Conservation (phyloP, 1,139 yeast genomes). For the Sugiyamaella japonica region DNA sequence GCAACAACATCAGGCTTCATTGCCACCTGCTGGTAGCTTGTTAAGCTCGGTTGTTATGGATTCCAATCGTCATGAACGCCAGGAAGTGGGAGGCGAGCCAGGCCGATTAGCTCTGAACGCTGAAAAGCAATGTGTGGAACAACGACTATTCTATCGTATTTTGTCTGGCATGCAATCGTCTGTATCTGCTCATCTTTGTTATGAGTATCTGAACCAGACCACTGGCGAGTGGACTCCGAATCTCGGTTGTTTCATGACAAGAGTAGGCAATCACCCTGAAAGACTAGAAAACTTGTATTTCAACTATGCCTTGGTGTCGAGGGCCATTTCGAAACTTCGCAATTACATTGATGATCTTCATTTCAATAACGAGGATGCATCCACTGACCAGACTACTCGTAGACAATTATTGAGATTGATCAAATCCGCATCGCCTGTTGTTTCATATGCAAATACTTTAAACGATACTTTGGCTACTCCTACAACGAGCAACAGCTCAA, state of each 20-base stretch:
- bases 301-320: constrained; percentile 84
- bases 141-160: constrained; percentile 81
- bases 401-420: constrained; percentile 42
- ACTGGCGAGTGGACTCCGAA: constrained; percentile 85
- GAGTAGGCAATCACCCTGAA: constrained; percentile 89
- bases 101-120: constrained; percentile 38
- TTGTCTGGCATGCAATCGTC: constrained; percentile 96
- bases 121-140: constrained; percentile 70
- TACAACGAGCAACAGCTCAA: constrained; percentile 28
- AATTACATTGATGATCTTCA: constrained; percentile 51
- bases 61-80: constrained; percentile 29
- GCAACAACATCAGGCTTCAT: neutral
- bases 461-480: constrained; percentile 46
- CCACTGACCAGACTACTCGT: constrained; percentile 52
- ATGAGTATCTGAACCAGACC: constrained; percentile 73
- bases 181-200: constrained; percentile 88
- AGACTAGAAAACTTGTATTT: constrained; percentile 86
- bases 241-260: constrained; percentile 74
- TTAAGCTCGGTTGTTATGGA: constrained; percentile 31
- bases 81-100: constrained; percentile 37
- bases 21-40: constrained; percentile 24
- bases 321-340: constrained; percentile 69
- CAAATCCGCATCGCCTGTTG: constrained; percentile 42
- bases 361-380: constrained; percentile 50
- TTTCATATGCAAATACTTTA: constrained; percentile 31